Evolutionary conservation across 2,329 filamentous ascomycete species (phyloP).

Genomic region (Emergomyces africanus): DNA sequence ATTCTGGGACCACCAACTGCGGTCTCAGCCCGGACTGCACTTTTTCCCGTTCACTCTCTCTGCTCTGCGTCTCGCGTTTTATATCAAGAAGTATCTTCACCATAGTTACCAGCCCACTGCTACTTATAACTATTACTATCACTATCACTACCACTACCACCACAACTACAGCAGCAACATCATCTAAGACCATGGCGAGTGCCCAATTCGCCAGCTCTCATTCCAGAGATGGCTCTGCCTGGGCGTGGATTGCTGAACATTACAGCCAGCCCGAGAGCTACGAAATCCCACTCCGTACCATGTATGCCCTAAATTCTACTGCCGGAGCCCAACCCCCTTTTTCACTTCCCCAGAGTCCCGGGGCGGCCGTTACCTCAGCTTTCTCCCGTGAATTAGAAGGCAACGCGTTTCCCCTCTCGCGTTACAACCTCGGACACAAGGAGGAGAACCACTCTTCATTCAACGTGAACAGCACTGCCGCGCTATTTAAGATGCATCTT

Average conservation of each 20-base stretch:
- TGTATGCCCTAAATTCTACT: constrained; percentile 54
- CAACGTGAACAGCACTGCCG: constrained; percentile 22
- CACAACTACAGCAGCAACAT: background rate
- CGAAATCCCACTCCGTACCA: constrained; percentile 53
- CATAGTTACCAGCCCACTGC: background rate
- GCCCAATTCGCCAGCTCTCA: background rate
- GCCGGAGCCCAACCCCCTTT: constrained; percentile 30
- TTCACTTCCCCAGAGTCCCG: constrained; percentile 8
- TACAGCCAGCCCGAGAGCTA: constrained; percentile 50
- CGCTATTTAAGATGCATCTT: constrained; percentile 30
- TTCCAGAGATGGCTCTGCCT: constrained; percentile 25
- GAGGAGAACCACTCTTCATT: constrained; percentile 14
- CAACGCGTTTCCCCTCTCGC: constrained; percentile 16
- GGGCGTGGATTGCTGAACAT: constrained; percentile 46
- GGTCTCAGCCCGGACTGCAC: background rate
- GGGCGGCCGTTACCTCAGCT: constrained; percentile 24
- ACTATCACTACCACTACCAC: background rate
- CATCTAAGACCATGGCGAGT: background rate
- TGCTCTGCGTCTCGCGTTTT: background rate
- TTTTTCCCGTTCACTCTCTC: background rate
- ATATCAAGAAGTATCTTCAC: background rate
- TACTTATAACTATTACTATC: background rate
- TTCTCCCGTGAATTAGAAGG: constrained; percentile 23
- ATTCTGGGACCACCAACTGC: background rate
- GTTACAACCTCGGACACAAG: constrained; percentile 15